Conservation (phyloP, 345 rosid species). For the Dimocarpus longan region DNA sequence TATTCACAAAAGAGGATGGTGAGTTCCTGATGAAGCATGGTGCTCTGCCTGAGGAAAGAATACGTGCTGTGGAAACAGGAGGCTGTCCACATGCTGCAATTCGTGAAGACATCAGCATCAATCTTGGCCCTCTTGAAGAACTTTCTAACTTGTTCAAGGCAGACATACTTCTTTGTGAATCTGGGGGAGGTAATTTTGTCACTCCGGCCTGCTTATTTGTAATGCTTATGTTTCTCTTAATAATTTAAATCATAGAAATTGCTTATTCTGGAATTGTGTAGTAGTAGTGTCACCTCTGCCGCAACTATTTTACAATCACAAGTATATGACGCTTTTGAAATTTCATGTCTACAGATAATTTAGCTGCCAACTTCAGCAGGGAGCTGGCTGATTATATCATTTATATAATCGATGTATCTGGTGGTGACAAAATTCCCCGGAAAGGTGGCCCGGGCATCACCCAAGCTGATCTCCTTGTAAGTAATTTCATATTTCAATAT, state of each 20-base stretch:
- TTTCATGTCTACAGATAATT: slow-evolving; percentile 62
- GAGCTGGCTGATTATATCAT: slow-evolving; percentile 95
- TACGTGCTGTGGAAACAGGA: slow-evolving; percentile 93
- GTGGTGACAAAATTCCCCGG: slow-evolving; percentile 92
- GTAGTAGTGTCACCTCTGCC: background rate
- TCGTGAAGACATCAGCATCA: slow-evolving; percentile 97
- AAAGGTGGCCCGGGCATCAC: slow-evolving; percentile 99
- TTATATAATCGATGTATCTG: slow-evolving; percentile 94
- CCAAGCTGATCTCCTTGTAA: slow-evolving; percentile 92
- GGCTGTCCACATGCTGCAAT: slow-evolving; percentile 99
- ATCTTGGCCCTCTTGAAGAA: slow-evolving; percentile 97
- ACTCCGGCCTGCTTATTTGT: background rate
- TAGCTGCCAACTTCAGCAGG: slow-evolving; percentile 97
- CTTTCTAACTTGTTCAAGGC: slow-evolving; percentile 81
- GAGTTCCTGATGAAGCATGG: slow-evolving; percentile 93
- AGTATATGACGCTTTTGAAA: slow-evolving; percentile 9
- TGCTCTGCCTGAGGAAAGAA: slow-evolving; percentile 91
- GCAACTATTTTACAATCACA: background rate
- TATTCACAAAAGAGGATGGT: slow-evolving; percentile 96
- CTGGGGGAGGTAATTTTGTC: slow-evolving; percentile 80
- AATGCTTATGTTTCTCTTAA: background rate
- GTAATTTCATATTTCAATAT: slow-evolving; percentile 13
- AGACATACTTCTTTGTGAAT: slow-evolving; percentile 92
- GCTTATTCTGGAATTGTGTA: background rate
- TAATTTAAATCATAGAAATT: background rate